Evolutionary conservation across 352 stramenopile species (phyloP), one percentile per base, ranked within the genome.

Genomic region (Pythium scleroteichum): DNA sequence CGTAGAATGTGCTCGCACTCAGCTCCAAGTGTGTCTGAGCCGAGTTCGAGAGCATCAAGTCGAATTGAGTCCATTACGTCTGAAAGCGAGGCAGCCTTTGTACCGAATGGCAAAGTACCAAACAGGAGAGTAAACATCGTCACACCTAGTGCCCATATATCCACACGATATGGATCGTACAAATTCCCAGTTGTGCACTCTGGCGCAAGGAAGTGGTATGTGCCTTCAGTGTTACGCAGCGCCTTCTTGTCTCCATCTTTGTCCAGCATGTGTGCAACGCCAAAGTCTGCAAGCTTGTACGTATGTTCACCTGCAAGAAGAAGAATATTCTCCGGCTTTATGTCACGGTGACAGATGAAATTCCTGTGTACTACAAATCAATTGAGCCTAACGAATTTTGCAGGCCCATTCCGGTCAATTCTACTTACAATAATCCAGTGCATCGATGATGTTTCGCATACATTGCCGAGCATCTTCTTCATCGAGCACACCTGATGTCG

Each of bases 321-420:
- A 2, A 95, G 57, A 48, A 95, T 93, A 54, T 95, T 95, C 60
- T 95, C 86, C 2, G 86, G 86, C 52, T 95, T 95, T n/a, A 95
- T 66, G 32, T 95, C 86, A n/a, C 87, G 82, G 35, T 95, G 87
- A 55, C 86, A 94, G 44, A 96, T 95, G 29, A 77, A 71, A 38
- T 92, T 88, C 7, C 61, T 56, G 54, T 96, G 87, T 12, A 95
- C 79, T 92, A 48, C 1, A 26, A 20, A 38, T 35, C 4, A 16
- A 38, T 10, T 62, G 29, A 55, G 12, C 29, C 61, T 24, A 53
- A 23, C 17, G n/a, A 3, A 44, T 10, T n/a, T 19, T 42, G 19
- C 6, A 26, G 14, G 22, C 40, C 4, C 14, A 17, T 16, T 23
- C 17, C 19, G 4, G 20, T 6, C 19, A 44, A n/a, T 29, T 16